Evolutionary conservation across 768 basidiomycete genomes (phyloP).

Genomic region (Tylopilus plumbeoviolaceoides): DNA sequence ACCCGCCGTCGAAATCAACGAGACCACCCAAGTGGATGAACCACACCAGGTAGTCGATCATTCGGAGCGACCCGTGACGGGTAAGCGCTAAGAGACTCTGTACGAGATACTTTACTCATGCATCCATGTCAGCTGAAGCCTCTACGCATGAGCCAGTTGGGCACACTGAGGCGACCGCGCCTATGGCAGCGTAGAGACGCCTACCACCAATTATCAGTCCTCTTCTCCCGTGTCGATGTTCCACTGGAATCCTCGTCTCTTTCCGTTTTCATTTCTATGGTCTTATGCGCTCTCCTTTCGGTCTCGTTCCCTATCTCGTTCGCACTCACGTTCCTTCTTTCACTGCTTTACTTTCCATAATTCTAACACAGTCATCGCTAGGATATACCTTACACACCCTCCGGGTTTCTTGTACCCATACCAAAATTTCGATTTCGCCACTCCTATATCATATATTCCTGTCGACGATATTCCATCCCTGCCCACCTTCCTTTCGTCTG

Average conservation of each 20-base stretch:
- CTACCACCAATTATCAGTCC: background rate
- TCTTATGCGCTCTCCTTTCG: background rate
- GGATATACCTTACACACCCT: conserved; percentile 12
- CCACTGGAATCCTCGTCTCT: background rate
- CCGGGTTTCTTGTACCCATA: background rate
- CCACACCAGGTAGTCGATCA: background rate
- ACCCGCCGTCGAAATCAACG: background rate
- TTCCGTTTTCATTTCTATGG: background rate
- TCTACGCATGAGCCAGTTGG: background rate
- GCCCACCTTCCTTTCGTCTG: background rate
- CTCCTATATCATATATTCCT: conserved; percentile 10
- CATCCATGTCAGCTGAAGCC: background rate
- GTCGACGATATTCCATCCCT: background rate
- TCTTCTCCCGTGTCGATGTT: background rate
- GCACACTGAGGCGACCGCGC: background rate
- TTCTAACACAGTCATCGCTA: conserved; percentile 8
- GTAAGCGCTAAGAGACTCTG: conserved; percentile 10
- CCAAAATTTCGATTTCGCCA: conserved; percentile 3
- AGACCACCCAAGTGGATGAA: background rate
- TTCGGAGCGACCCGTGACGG: background rate
- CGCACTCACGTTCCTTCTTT: conserved; percentile 12
- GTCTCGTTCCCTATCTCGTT: conserved; percentile 1
- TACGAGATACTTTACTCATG: conserved; percentile 1
- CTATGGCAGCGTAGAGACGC: conserved; percentile 1
- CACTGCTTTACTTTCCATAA: conserved; percentile 1